These are phyloP conservation scores for Pittosporum tobira DNA, from an alignment of 129 eudicot species.

Conservation along the genomic window DNA sequence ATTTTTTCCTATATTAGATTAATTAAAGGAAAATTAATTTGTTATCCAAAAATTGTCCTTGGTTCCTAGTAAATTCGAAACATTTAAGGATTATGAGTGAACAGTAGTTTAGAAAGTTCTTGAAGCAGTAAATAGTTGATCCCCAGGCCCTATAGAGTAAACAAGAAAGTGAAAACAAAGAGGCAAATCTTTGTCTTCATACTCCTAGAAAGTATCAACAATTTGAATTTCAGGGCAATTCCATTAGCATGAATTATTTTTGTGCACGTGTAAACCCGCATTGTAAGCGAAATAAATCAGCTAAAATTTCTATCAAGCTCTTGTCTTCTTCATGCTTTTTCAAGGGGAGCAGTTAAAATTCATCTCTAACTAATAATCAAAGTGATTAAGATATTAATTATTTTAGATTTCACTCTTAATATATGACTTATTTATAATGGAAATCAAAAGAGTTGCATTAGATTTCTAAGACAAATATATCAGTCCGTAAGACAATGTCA, in stretches of 20 bases:
- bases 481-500: neutral
- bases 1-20: no score
- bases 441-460: neutral
- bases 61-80: neutral
- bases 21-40: no score
- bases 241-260: neutral
- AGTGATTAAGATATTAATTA: neutral
- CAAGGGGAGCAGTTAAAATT: slow-evolving; percentile 47
- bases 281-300: slow-evolving; percentile 26
- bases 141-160: slow-evolving; percentile 3
- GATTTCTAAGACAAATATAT: slow-evolving; percentile 10
- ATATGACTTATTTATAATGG: neutral
- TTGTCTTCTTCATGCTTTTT: slow-evolving; percentile 37
- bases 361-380: slow-evolving; percentile 7
- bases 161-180: slow-evolving; percentile 6
- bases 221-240: slow-evolving; percentile 28
- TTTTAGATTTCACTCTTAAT: neutral
- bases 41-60: no score
- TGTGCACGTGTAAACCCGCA: slow-evolving; percentile 42
- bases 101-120: slow-evolving; percentile 6
- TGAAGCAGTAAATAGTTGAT: slow-evolving; percentile 2
- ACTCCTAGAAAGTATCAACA: slow-evolving; percentile 36
- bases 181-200: slow-evolving; percentile 26
- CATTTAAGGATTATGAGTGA: neutral
- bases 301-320: slow-evolving; percentile 8